Evolutionary conservation across 1,139 yeast genomes (phyloP), one percentile per base, ranked within the genome.

Genomic region (Kodamaea ohmeri): DNA sequence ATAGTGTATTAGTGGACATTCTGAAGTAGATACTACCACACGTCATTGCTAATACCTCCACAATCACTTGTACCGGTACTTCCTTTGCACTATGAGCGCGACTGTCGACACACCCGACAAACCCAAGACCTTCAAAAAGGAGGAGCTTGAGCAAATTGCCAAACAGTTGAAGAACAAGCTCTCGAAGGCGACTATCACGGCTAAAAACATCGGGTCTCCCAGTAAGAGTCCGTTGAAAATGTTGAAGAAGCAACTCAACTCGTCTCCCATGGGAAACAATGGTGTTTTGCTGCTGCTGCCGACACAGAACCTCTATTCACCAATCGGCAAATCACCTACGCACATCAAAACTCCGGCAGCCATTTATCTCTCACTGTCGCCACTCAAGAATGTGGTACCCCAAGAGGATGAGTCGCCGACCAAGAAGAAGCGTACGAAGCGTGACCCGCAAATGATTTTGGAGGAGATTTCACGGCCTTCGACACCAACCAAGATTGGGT

Each of bases 131-230:
- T 58, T 71, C 48, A 63, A 63, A 44, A 70, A 69, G 50, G 76
- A 70, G 42, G 76, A 71, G 43, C 56, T 71, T 40, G 76, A 71
- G 46, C 62, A 67, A 43, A 71, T 71, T 27, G 76, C 76, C 44
- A 63, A 63, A 41, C 71, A 70, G 49, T 58, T 71, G 43, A 71
- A 70, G 54, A 64, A 61, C 39, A 69, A 68, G 47, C 57, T 71
- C 24, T 64, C 73, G 28, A 63, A 60, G 47, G 76, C 76, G 9
- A 65, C 73, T 17, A 64, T 70, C 29, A 60, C 76, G 16, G 76
- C 76, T 20, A 71, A 69, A 48, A 59, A 65, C 37, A 36, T 32
- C 25, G 30, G 35, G 5, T 16, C 36, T n/a, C 36, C 33, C 29
- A 25, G 32, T 8, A 25, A 14, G 12, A 35, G 34, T n/a, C 44